phyloP scores from a whole-genome alignment of 129 eudicot species.

The Dittrichia graveolens region DNA sequence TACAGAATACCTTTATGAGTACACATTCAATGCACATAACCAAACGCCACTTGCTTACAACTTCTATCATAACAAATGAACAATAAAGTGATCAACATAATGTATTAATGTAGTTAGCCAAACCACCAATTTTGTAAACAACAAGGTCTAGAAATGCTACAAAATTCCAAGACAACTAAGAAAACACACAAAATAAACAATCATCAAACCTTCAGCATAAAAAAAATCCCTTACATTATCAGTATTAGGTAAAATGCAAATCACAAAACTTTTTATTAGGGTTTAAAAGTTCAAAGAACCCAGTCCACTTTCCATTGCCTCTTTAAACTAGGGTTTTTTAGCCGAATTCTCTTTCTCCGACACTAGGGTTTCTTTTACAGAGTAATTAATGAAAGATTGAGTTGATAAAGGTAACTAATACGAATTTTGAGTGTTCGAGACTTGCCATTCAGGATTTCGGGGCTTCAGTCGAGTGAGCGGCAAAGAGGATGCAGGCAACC shows the following conservation, averaged over 20 bases:
- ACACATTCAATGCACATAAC: slow-evolving; percentile 5
- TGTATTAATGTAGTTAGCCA: no score
- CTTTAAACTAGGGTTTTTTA: not conserved
- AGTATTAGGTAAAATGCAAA: not conserved
- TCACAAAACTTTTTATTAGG: slow-evolving; percentile 20
- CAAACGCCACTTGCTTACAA: not conserved
- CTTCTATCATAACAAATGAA: no score
- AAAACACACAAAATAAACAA: not conserved
- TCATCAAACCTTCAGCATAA: not conserved
- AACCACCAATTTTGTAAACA: no score
- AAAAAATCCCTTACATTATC: not conserved
- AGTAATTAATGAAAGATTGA: not conserved
- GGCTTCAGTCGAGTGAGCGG: not conserved
- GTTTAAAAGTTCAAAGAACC: slow-evolving; percentile 20
- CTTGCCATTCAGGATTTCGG: slow-evolving; percentile 21
- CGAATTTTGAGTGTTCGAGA: slow-evolving; percentile 1
- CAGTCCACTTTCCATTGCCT: not conserved
- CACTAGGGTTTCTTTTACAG: not conserved
- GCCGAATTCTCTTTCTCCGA: not conserved
- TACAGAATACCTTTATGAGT: not conserved
- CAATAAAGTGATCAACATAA: no score
- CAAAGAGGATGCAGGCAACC: not conserved
- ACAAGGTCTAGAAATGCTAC: not conserved
- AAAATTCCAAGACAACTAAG: slow-evolving; percentile 4
- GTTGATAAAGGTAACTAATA: not conserved